Evolutionary conservation across 1,139 yeast species (phyloP).

Genomic region (Groenewaldozyma auringiensis): DNA sequence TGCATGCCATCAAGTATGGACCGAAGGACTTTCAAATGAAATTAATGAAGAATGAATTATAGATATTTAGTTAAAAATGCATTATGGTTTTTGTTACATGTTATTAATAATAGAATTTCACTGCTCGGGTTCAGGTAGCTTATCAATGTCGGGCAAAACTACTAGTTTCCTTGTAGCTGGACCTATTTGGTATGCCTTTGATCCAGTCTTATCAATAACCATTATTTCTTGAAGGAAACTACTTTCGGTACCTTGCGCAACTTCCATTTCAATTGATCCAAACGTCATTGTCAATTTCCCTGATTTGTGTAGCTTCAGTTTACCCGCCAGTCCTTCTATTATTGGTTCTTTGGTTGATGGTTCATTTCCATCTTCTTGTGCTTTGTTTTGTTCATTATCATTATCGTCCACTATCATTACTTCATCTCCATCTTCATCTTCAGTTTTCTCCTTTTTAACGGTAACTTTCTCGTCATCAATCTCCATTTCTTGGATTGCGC

Average conservation of each 20-base stretch:
- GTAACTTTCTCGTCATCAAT: constrained; percentile 7
- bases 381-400: constrained; percentile 5
- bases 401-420: constrained; percentile 17
- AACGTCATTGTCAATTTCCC: constrained; percentile 70
- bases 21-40: constrained; percentile 3
- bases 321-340: constrained; percentile 57
- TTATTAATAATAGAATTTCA: not conserved
- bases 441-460: constrained; percentile 12
- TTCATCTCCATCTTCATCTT: constrained; percentile 13
- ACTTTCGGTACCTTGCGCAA: constrained; percentile 64
- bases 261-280: constrained; percentile 63
- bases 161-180: constrained; percentile 50
- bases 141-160: constrained; percentile 39
- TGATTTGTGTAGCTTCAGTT: constrained; percentile 65
- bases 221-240: constrained; percentile 72
- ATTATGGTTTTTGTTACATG: not conserved
- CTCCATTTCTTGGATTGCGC: constrained; percentile 8
- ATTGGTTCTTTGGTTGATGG: constrained; percentile 5
- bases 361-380: not conserved
- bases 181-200: constrained; percentile 52
- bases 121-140: constrained; percentile 7
- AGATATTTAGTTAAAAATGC: not conserved
- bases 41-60: not conserved
- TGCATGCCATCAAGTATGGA: constrained; percentile 19
- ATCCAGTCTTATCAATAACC: constrained; percentile 44